Percentiles rank a stretch among this genome's conserved stretches.
Evolutionary conservation across 352 stramenopile species (phyloP).

Genomic region (Phytopythium litorale): DNA sequence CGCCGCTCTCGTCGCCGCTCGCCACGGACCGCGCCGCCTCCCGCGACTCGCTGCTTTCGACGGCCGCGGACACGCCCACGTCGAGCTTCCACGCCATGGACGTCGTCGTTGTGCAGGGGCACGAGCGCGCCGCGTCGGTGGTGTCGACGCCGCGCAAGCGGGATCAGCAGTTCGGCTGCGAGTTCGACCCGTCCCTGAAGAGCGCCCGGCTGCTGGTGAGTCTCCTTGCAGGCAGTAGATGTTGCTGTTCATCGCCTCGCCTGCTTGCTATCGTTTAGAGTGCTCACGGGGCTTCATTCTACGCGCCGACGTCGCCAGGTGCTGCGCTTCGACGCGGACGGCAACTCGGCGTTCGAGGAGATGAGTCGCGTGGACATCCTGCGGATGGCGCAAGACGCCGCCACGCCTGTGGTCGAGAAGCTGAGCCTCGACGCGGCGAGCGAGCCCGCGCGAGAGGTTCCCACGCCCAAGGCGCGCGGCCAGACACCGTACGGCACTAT

Average conservation of each 20-base stretch:
- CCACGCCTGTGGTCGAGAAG: slow-evolving; percentile 20
- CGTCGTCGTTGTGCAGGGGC: neutral
- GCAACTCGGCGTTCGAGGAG: slow-evolving; percentile 38
- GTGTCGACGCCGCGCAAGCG: slow-evolving; percentile 3
- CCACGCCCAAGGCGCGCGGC: slow-evolving; percentile 8
- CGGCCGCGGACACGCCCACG: neutral
- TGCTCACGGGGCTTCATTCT: neutral
- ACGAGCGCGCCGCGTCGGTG: neutral
- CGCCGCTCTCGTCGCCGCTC: neutral
- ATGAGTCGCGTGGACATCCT: slow-evolving; percentile 59
- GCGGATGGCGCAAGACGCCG: slow-evolving; percentile 47
- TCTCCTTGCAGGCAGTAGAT: neutral
- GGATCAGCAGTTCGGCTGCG: slow-evolving; percentile 23
- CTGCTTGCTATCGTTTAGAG: neutral
- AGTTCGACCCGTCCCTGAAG: slow-evolving; percentile 37
- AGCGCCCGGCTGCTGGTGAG: slow-evolving; percentile 32
- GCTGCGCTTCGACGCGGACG: slow-evolving; percentile 42
- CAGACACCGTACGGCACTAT: slow-evolving; percentile 19
- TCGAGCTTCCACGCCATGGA: slow-evolving; percentile 7
- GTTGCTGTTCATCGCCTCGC: no score
- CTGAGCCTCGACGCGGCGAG: slow-evolving; percentile 1
- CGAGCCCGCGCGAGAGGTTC: slow-evolving; percentile 1
- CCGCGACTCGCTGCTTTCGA: neutral
- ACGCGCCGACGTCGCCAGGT: slow-evolving; percentile 3
- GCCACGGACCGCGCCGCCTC: neutral